Conservation (phyloP, 176 grass and related monocot genomes). For the Rhynchospora breviuscula region DNA sequence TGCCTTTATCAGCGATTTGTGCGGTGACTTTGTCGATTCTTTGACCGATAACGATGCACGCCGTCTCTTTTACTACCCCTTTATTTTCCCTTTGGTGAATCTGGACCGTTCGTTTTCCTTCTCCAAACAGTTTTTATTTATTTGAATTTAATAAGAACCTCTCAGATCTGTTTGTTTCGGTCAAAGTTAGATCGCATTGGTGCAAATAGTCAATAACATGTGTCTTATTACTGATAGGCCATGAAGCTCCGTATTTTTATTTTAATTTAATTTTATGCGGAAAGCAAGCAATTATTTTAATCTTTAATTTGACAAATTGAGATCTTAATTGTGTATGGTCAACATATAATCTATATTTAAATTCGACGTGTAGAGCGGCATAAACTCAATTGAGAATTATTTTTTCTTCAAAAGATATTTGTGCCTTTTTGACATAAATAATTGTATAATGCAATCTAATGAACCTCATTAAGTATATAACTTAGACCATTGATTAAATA, state of each 20-base stretch:
- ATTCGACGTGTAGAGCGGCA: not conserved
- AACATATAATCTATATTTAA: not conserved
- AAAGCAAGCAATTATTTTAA: not conserved
- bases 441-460: not conserved
- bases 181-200: conserved; percentile 4
- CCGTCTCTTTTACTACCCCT: not conserved
- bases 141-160: not conserved
- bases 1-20: not conserved
- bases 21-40: conserved; percentile 11
- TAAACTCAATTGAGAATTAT: not conserved
- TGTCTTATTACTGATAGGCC: not conserved
- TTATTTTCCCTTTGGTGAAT: not conserved
- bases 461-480: not conserved
- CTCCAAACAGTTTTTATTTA: not conserved
- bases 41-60: not conserved
- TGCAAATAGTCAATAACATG: not conserved
- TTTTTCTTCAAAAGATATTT: not conserved
- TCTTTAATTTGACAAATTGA: not conserved
- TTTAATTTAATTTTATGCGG: not conserved
- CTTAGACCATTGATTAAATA: not conserved
- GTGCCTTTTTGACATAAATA: not conserved
- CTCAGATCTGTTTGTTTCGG: not conserved
- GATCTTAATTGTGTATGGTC: conserved; percentile 12
- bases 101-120: not conserved
- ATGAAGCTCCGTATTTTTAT: not conserved